A percentile compares a stretch with the other conserved stretches of the same genome.
These are phyloP conservation scores for Pleurotus sapidus DNA, from an alignment of 768 basidiomycete species.

Conservation along the genomic window DNA sequence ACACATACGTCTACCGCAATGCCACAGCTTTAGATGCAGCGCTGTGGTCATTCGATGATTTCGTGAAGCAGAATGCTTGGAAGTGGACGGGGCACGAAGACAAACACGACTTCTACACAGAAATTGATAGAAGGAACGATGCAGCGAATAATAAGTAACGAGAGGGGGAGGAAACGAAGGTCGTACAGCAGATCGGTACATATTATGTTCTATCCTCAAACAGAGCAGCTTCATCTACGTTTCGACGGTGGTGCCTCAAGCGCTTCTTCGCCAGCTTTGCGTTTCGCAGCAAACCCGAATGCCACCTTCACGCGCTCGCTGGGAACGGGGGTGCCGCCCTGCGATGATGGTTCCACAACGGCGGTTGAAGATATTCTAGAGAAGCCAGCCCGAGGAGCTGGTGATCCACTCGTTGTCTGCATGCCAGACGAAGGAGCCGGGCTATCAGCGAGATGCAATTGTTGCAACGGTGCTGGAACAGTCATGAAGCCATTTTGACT, in stretches of 20 bases:
- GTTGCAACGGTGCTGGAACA: conserved; percentile 52
- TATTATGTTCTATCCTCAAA: too few relatives aligned
- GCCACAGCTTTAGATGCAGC: conserved; percentile 44
- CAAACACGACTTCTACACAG: conserved; percentile 27
- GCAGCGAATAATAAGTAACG: conserved; percentile 16
- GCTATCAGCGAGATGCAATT: conserved; percentile 38
- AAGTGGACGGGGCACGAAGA: conserved; percentile 64
- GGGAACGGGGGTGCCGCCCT: conserved; percentile 55
- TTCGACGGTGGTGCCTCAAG: conserved; percentile 67
- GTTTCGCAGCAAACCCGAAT: conserved; percentile 75
- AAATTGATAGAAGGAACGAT: conserved; percentile 49
- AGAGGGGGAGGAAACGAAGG: too few relatives aligned
- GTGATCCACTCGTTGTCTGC: conserved; percentile 27
- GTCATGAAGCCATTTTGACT: conserved; percentile 70
- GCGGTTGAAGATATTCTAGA: conserved; percentile 67
- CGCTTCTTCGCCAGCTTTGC: conserved; percentile 76
- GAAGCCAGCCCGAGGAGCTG: conserved; percentile 70
- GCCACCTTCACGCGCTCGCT: conserved; percentile 72
- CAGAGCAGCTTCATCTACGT: conserved; percentile 29
- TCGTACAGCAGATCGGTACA: too few relatives aligned
- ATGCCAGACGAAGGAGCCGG: conserved; percentile 40
- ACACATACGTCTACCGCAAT: conserved; percentile 72
- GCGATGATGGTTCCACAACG: conserved; percentile 41
- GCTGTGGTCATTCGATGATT: conserved; percentile 83
- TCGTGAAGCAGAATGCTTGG: conserved; percentile 71